Evolutionary conservation across 805 yeast species (phyloP), one percentile per base, ranked within the genome.

Genomic region (Lachancea sp.): DNA sequence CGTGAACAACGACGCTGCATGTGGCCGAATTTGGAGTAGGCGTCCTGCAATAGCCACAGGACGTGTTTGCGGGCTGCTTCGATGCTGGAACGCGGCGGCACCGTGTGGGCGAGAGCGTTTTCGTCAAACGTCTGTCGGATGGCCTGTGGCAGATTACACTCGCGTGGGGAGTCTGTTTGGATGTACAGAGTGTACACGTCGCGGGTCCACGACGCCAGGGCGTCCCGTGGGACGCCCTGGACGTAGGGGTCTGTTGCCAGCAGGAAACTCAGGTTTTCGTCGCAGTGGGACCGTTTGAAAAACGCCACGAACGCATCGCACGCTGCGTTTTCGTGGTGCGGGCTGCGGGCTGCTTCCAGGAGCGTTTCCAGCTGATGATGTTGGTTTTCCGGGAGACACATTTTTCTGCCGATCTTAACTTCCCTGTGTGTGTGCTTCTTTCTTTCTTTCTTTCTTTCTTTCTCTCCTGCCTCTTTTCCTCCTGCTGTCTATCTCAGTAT

Each of bases 211-310:
- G 30, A 17, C 3, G 42, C 42, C 22, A 52, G 39, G 18, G 26
- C 35, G n/a, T 29, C 34, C 16, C 35, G 3, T 10, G 34, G 11
- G 39, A n/a, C 18, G 39, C 39, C 15, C 31, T 22, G 42, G 17
- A 53, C 29, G 33, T 36, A 47, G 12, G 40, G 34, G 29, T 50
- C 46, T 3, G 53, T 44, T 33, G 38, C 41, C 27, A 43, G 40
- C 11, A 59, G 52, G 35, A 63, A 62, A 36, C 52, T 54, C 22
- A 60, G 50, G 44, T 62, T 63, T 51, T 63, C 68, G 13, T 57
- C 61, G 46, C 66, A 62, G 39, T 63, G 66, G 15, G 57, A 49
- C 26, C 47, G 46, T 11, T 41, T 42, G 35, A 61, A 31, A 42
- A 55, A 63, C 15, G 52, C 50, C 19, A 53, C 50, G 35, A 63